Evolutionary conservation across 2,329 filamentous ascomycete species (phyloP), one percentile per base, ranked within the genome.

Genomic region (Calonectria hongkongensis): DNA sequence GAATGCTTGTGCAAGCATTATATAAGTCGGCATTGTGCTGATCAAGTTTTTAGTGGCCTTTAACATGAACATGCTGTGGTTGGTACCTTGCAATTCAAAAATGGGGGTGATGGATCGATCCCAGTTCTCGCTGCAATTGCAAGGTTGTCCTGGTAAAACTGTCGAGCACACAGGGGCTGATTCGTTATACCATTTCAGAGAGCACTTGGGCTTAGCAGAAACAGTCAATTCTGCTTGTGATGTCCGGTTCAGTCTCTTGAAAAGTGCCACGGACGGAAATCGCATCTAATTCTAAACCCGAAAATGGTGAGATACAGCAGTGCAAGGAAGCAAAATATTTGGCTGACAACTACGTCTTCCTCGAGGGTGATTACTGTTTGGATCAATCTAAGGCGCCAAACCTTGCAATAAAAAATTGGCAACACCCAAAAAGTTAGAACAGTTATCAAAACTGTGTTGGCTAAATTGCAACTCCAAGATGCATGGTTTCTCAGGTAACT

Each of bases 41-140:
- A 48, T 2, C 9, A 48, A 48, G 45, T 48, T 13, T 12, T 48
- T 13, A 3, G 45, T 48, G 9, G 45, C 45, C 2, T 48, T 25
- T n/a, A 48, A 9, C 45, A 25, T 48, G 6, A 48, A 7, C 45
- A 48, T 48, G 45, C 45, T 48, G 45, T 48, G 27, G n/a, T 25
- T 25, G n/a, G 13, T 25, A 25, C 13, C n/a, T 48, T 48, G 45
- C 45, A 21, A 48, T 25, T 48, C 2, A 9, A 48, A 48, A 12
- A 12, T 25, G n/a, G 16, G n/a, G 9, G 45, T 48, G 25, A 48
- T 13, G n/a, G 45, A 48, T n/a, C 25, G n/a, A 25, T 48, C n/a
- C 45, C 45, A 48, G 25, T 48, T 48, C n/a, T 48, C n/a, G 13
- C n/a, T 25, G n/a, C 45, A 48, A n/a, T 48, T 48, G 45, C 45